These are phyloP conservation scores for Tylopilus felleus DNA, from an alignment of 768 basidiomycete species.

Conservation along the genomic window DNA sequence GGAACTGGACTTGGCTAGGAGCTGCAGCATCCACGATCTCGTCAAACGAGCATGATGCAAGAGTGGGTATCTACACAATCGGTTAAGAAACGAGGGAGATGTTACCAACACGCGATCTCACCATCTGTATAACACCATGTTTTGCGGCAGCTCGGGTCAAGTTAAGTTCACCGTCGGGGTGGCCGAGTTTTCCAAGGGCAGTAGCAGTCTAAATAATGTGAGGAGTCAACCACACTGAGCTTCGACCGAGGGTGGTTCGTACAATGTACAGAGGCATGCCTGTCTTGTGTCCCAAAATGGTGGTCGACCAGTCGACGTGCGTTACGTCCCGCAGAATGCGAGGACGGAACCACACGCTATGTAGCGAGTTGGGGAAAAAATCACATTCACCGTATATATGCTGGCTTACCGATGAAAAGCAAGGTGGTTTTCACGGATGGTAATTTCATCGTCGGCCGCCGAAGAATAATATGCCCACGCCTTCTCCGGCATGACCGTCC, in stretches of 20 bases:
- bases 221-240: conserved; percentile 1
- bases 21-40: conserved; percentile 86
- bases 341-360: conserved; percentile 87
- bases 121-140: conserved; percentile 74
- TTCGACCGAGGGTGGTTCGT: conserved; percentile 13
- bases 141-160: conserved; percentile 86
- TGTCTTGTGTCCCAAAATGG: conserved; percentile 71
- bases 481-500: conserved; percentile 74
- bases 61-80: conserved; percentile 75
- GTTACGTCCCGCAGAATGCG: conserved; percentile 82
- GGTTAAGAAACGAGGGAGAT: neutral
- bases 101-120: conserved; percentile 15
- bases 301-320: conserved; percentile 81
- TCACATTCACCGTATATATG: no score
- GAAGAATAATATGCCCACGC: conserved; percentile 98
- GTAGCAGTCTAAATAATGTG: conserved; percentile 58
- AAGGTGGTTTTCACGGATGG: conserved; percentile 81
- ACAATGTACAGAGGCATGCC: conserved; percentile 83
- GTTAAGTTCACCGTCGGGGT: conserved; percentile 92
- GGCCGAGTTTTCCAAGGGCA: conserved; percentile 89
- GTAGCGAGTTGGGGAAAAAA: neutral
- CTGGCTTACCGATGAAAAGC: conserved; percentile 77
- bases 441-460: conserved; percentile 96
- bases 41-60: conserved; percentile 94
- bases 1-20: conserved; percentile 76